phyloP scores from a whole-genome alignment of 2,329 filamentous ascomycete species.

The Blastomyces percursus region DNA sequence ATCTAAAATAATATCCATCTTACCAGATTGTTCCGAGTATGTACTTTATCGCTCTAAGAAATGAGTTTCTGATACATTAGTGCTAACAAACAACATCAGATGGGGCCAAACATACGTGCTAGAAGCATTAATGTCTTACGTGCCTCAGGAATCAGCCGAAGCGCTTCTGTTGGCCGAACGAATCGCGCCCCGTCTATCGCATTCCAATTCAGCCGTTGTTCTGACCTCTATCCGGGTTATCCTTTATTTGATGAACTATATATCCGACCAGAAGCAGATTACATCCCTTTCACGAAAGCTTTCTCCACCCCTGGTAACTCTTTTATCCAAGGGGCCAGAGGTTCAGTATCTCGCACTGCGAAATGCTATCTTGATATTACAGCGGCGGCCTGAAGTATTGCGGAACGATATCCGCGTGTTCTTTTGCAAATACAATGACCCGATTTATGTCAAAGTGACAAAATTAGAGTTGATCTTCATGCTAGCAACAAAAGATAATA shows the following conservation, averaged over 20 bases:
- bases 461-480: constrained; percentile 99
- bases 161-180: constrained; percentile 83
- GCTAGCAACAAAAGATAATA: constrained; percentile 91
- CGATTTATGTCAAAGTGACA: constrained; percentile 98
- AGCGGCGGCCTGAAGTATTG: constrained; percentile 82
- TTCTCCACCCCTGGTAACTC: constrained; percentile 85
- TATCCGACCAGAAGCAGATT: constrained; percentile 80
- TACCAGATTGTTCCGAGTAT: constrained; percentile 94
- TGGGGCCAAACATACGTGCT: constrained; percentile 99
- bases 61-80: too few relatives aligned
- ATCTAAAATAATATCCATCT: constrained; percentile 93
- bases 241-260: constrained; percentile 98
- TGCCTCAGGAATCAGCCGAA: constrained; percentile 82
- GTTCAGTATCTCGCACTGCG: constrained; percentile 95
- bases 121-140: constrained; percentile 94
- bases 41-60: constrained; percentile 25
- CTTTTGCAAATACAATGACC: constrained; percentile 99
- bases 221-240: constrained; percentile 94
- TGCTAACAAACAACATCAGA: constrained; percentile 36
- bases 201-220: constrained; percentile 93
- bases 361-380: constrained; percentile 87
- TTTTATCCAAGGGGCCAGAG: constrained; percentile 90
- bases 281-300: constrained; percentile 80
- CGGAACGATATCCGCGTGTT: constrained; percentile 97
- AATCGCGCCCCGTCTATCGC: constrained; percentile 87